Base-by-base conservation (phyloP, 805 yeast species). In the Saccharomycopsis synnaedendra region DNA sequence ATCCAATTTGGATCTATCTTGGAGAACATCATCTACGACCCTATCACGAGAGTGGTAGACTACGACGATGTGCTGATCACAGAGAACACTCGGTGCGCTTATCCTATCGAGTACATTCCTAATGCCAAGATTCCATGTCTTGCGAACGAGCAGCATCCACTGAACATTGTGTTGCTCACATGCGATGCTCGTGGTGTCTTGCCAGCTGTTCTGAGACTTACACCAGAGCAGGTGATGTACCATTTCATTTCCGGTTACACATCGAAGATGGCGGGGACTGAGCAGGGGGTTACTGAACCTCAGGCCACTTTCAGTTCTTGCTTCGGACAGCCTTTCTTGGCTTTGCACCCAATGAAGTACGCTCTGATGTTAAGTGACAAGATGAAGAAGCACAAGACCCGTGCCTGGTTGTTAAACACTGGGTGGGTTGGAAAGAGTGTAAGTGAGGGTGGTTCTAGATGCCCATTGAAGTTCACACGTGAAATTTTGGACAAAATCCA, bases 201-300 rank as follows among this genome's bases (percentile, higher is more conserved):
- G 60, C 98, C 98, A 47, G 97, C 97, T 55, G 94, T 90, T 55
- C 88, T 97, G 55, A 86, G 82, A 69, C 78, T 90, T 65, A 76
- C 95, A 39, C 87, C 87, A 63, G 85, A 90, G 59, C 97, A 90
- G 72, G 97, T 90, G 56, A 90, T 93, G 97, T 90, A 93, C 77
- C 97, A 90, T 72, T 90, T 90, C 72, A 90, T 90, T 59, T 84
- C 95, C 55, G 98, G 98, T 61, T 90, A 90, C 78, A 90, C 98
- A 54, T 90, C 97, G 48, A 90, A 93, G 79, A 90, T 90, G 95
- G 96, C 98, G 54, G 97, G 97, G 67, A 90, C 98, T 46, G 98
- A 90, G 71, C 94, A 86, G 67, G 98, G 98, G 69, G 86, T 90
- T 56, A 89, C 97, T 54, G 97, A 90, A 72, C 97, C 98, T 54